phyloP scores from a whole-genome alignment of 1,284 basidiomycete genomes.

The Inonotus hispidus region DNA sequence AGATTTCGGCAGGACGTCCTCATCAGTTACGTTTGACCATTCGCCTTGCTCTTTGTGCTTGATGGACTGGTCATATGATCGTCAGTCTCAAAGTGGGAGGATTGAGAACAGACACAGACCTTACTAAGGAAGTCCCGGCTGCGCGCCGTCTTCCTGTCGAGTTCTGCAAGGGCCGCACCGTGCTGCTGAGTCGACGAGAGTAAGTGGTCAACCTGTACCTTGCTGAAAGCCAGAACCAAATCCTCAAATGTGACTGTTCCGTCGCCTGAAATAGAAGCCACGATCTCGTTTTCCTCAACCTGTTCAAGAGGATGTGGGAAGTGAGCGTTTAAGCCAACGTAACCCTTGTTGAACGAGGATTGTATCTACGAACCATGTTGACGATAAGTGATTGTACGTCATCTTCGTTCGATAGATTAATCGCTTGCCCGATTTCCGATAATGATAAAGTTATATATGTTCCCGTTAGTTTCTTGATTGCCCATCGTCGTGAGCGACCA shows the following conservation, averaged over 20 bases:
- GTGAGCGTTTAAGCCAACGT: not conserved
- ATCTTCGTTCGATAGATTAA: conserved; percentile 50
- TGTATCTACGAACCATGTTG: conserved; percentile 54
- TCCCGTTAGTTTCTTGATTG: conserved; percentile 68
- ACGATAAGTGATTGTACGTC: conserved; percentile 55
- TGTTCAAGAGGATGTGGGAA: conserved; percentile 25
- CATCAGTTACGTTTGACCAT: conserved; percentile 9
- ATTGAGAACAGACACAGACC: conserved; percentile 32
- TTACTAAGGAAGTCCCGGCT: conserved; percentile 66
- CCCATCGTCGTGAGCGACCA: conserved; percentile 63
- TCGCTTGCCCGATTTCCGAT: conserved; percentile 57
- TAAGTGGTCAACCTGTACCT: conserved; percentile 59
- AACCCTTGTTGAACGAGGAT: not conserved
- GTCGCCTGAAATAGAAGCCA: conserved; percentile 54
- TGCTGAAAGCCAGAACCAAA: conserved; percentile 52
- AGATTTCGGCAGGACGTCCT: conserved; percentile 7
- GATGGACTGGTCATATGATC: not conserved
- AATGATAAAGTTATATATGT: conserved; percentile 75
- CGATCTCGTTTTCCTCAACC: conserved; percentile 67
- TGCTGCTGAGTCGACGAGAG: conserved; percentile 58
- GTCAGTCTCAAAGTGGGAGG: not conserved
- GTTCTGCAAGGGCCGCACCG: conserved; percentile 38
- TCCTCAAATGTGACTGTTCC: conserved; percentile 73
- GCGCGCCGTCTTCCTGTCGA: conserved; percentile 54
- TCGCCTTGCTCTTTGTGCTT: conserved; percentile 9